A percentile compares a stretch with the other conserved stretches of the same genome.
Evolutionary conservation across 805 yeast species (phyloP).

Genomic region (Lipomyces spencermartinsiae): DNA sequence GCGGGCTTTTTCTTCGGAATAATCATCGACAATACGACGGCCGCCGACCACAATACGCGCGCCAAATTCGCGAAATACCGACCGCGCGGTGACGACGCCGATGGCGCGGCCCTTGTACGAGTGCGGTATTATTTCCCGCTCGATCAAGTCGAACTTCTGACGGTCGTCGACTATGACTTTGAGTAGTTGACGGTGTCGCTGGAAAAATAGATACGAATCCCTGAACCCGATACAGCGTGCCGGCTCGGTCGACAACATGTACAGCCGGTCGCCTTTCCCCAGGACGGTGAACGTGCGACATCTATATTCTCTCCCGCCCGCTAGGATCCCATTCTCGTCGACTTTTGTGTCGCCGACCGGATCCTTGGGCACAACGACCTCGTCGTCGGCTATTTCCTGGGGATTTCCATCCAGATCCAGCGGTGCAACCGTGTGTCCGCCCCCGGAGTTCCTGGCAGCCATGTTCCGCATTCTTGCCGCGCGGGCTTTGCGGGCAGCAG

Average conservation of each 20-base stretch:
- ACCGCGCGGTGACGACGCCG: conserved; percentile 87
- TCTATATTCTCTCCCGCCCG: conserved; percentile 76
- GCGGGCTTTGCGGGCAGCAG: conserved; percentile 38
- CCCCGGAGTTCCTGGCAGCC: conserved; percentile 35
- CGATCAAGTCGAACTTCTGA: conserved; percentile 82
- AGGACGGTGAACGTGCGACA: conserved; percentile 52
- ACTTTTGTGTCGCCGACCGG: conserved; percentile 79
- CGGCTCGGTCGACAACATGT: conserved; percentile 94
- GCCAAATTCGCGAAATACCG: conserved; percentile 91
- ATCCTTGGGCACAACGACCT: conserved; percentile 77
- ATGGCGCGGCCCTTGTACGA: conserved; percentile 91
- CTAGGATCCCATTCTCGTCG: conserved; percentile 66
- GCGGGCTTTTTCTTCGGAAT: conserved; percentile 68
- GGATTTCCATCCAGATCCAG: conserved; percentile 75
- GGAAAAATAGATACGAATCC: conserved; percentile 87
- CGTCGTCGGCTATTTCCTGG: conserved; percentile 70
- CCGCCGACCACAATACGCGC: conserved; percentile 83
- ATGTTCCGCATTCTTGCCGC: conserved; percentile 34
- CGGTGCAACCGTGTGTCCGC: conserved; percentile 54
- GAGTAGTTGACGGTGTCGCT: conserved; percentile 77
- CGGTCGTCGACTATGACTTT: conserved; percentile 75
- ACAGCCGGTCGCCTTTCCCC: conserved; percentile 72
- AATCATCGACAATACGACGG: conserved; percentile 81
- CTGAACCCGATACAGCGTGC: conserved; percentile 94
- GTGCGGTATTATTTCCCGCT: conserved; percentile 80